Conservation (phyloP, 1,284 basidiomycete species). For the Termitomyces sp. region DNA sequence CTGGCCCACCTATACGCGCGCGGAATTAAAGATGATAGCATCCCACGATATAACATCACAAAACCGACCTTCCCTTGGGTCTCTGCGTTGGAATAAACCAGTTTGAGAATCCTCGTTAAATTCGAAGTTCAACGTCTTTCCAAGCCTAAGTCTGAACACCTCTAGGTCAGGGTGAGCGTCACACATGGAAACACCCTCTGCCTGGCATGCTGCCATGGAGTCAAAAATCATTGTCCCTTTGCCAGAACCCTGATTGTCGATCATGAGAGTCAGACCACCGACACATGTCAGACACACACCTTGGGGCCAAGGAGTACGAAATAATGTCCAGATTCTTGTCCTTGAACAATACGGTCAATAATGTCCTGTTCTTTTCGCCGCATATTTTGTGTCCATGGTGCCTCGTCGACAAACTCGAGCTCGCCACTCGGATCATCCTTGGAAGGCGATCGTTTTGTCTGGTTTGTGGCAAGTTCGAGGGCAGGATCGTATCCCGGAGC, state of each 20-base stretch:
- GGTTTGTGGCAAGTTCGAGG: constrained; percentile 60
- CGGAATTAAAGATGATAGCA: not conserved
- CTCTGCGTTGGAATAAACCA: constrained; percentile 72
- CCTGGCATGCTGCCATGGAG: constrained; percentile 68
- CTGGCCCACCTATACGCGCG: constrained; percentile 55
- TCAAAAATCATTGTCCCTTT: constrained; percentile 82
- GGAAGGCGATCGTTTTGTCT: constrained; percentile 27
- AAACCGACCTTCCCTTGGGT: constrained; percentile 68
- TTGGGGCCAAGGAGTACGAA: constrained; percentile 76
- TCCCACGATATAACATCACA: not conserved
- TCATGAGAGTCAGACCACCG: not conserved
- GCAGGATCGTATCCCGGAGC: constrained; percentile 70
- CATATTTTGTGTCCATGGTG: constrained; percentile 55
- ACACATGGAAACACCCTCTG: constrained; percentile 53
- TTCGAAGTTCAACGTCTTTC: constrained; percentile 76
- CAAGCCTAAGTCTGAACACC: constrained; percentile 77
- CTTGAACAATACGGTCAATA: constrained; percentile 77
- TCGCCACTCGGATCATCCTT: constrained; percentile 27
- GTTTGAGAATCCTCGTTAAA: constrained; percentile 79
- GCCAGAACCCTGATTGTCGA: constrained; percentile 31
- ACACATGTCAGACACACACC: constrained; percentile 32
- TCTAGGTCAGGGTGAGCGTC: constrained; percentile 53
- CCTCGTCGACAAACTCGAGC: constrained; percentile 35
- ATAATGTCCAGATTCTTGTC: constrained; percentile 67
- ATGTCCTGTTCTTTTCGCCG: constrained; percentile 67